Evolutionary conservation across 1,139 yeast genomes (phyloP).

Genomic region (Nadsonia starkeyi-henricii): DNA sequence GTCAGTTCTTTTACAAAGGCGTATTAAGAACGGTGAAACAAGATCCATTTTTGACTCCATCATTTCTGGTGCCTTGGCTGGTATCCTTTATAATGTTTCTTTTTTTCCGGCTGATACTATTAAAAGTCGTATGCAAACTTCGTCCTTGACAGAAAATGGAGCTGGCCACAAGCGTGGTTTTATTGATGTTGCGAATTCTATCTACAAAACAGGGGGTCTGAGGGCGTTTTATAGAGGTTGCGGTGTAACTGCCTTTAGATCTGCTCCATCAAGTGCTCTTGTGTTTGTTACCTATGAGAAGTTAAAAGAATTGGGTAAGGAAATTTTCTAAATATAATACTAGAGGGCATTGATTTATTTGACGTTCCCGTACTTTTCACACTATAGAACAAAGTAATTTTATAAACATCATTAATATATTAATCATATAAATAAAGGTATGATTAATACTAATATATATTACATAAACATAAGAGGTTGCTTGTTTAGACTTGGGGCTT

Average conservation of each 20-base stretch:
- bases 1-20: conserved; percentile 22
- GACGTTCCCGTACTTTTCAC: too few species aligned
- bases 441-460: background rate
- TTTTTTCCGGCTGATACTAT: conserved; percentile 86
- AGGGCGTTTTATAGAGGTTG: conserved; percentile 70
- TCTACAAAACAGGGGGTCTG: conserved; percentile 40
- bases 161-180: conserved; percentile 17
- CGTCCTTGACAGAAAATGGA: conserved; percentile 23
- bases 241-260: conserved; percentile 66
- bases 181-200: conserved; percentile 24
- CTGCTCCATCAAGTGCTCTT: conserved; percentile 82
- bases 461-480: background rate
- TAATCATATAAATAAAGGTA: background rate
- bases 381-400: too few species aligned
- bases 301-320: conserved; percentile 27
- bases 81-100: conserved; percentile 63
- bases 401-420: too few species aligned
- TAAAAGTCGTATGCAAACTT: conserved; percentile 76
- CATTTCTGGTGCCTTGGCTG: conserved; percentile 76
- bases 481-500: conserved; percentile 9
- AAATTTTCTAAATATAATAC: too few species aligned
- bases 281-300: conserved; percentile 71
- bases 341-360: background rate
- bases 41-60: conserved; percentile 40
- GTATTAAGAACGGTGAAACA: conserved; percentile 7